A percentile compares a stretch with the other conserved stretches of the same genome.
Conservation (phyloP, 1,284 basidiomycete species). For the Moesziomyces sp. region DNA sequence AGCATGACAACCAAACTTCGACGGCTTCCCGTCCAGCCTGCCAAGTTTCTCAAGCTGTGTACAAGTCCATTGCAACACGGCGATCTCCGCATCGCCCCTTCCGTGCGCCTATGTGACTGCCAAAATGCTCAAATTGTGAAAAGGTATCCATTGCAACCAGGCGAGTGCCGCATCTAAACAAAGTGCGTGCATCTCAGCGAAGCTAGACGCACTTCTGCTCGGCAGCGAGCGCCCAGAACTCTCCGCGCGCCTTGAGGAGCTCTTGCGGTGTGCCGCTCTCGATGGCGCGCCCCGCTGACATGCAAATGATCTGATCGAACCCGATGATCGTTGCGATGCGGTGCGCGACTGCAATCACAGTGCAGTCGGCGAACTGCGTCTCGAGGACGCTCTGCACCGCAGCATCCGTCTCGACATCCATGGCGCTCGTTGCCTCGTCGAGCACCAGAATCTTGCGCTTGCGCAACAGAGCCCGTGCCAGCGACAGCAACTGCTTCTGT, state of each 20-base stretch:
- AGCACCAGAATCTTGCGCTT: slow-evolving; percentile 72
- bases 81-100: no score
- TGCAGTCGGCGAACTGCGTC: slow-evolving; percentile 51
- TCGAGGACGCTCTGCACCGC: slow-evolving; percentile 75
- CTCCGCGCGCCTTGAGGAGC: slow-evolving; percentile 37
- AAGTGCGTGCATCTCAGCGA: background rate
- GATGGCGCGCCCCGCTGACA: slow-evolving; percentile 77
- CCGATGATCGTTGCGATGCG: slow-evolving; percentile 80
- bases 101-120: no score
- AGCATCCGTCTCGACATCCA: slow-evolving; percentile 48
- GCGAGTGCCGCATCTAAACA: slow-evolving; percentile 1
- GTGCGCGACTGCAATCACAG: slow-evolving; percentile 70
- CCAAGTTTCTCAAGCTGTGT: no score
- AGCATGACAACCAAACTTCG: no score
- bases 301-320: slow-evolving; percentile 80
- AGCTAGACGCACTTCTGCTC: slow-evolving; percentile 52
- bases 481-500: slow-evolving; percentile 68
- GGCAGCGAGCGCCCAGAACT: slow-evolving; percentile 52
- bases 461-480: slow-evolving; percentile 72
- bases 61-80: no score
- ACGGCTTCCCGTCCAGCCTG: no score
- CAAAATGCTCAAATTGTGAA: background rate
- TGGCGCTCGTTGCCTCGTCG: slow-evolving; percentile 69
- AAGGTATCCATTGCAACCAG: background rate
- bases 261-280: slow-evolving; percentile 70